Percentiles rank a stretch among this genome's conserved stretches.
Evolutionary conservation across 2,329 filamentous ascomycete genomes (phyloP).

Genomic region (Penicillium sp.): DNA sequence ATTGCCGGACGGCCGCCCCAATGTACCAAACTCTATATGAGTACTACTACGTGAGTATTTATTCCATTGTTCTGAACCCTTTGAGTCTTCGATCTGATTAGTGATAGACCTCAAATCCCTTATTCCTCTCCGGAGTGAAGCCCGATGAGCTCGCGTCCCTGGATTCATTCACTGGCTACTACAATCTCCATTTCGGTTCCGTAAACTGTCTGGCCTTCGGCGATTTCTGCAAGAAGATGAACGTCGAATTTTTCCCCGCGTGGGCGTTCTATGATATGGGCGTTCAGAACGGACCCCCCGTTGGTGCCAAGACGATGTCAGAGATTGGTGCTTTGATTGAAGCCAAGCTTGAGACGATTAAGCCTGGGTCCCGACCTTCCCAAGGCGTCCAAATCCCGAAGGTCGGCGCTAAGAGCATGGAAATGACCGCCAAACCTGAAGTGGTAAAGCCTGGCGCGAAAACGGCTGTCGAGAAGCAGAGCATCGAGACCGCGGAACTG

Average conservation of each 20-base stretch:
- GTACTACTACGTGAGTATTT: conserved; percentile 64
- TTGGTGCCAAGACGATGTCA: conserved; percentile 66
- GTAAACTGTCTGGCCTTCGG: conserved; percentile 83
- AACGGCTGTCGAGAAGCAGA: conserved; percentile 38
- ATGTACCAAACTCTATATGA: conserved; percentile 91
- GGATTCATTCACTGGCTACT: conserved; percentile 74
- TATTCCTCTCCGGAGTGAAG: conserved; percentile 51
- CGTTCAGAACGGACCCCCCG: conserved; percentile 60
- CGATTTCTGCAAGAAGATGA: conserved; percentile 69
- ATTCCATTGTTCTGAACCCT: conserved; percentile 5
- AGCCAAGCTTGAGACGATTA: conserved; percentile 69
- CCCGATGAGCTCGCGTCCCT: conserved; percentile 52
- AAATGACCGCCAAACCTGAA: conserved; percentile 40
- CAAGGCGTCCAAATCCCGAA: conserved; percentile 67
- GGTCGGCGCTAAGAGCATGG: conserved; percentile 59
- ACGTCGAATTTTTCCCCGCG: conserved; percentile 70
- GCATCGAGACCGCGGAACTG: conserved; percentile 23
- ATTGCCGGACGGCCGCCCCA: conserved; percentile 78
- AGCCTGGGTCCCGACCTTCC: conserved; percentile 74
- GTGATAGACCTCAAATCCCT: conserved; percentile 70
- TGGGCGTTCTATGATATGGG: conserved; percentile 80
- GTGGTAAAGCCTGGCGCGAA: conserved; percentile 43
- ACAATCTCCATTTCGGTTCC: conserved; percentile 82
- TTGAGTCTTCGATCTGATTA: conserved; percentile 21
- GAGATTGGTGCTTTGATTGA: conserved; percentile 71